A percentile compares a stretch with the other conserved stretches of the same genome.
phyloP scores from a whole-genome alignment of 2,329 filamentous ascomycete genomes.

The Passalora sequoiae region DNA sequence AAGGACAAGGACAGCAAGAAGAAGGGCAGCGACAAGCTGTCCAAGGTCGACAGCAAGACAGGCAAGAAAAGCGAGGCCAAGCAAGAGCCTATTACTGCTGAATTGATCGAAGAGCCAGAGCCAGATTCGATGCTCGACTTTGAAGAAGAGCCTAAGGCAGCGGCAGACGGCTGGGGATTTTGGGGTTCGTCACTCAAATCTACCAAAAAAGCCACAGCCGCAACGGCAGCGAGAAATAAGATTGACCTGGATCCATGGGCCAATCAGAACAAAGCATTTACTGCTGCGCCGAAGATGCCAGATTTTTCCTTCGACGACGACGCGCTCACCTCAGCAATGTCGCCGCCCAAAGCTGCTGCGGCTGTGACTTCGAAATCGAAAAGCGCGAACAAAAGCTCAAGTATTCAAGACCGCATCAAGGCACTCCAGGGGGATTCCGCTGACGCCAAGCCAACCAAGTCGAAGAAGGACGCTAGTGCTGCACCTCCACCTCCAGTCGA shows the following conservation, averaged over 20 bases:
- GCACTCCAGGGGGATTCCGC: conserved; percentile 37
- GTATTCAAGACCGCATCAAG: conserved; percentile 51
- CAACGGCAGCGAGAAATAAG: conserved; percentile 34
- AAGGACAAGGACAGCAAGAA: conserved; percentile 26
- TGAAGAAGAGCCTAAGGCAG: conserved; percentile 23
- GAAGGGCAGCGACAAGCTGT: conserved; percentile 23
- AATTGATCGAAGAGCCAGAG: conserved; percentile 19
- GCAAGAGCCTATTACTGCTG: conserved; percentile 25
- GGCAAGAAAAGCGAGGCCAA: conserved; percentile 33
- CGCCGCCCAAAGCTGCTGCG: conserved; percentile 41
- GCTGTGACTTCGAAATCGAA: conserved; percentile 41
- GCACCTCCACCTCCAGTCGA: conserved; percentile 35
- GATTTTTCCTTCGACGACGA: conserved; percentile 41
- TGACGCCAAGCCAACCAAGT: conserved; percentile 35
- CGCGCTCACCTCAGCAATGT: conserved; percentile 34
- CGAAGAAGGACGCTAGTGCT: conserved; percentile 17
- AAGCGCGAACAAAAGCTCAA: conserved; percentile 41
- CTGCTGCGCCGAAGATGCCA: conserved; percentile 38
- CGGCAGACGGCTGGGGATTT: conserved; percentile 38
- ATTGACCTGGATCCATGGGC: conserved; percentile 40
- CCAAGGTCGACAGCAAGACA: conserved; percentile 28
- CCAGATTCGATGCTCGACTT: conserved; percentile 12
- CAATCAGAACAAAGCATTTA: conserved; percentile 40
- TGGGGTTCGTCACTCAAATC: conserved; percentile 45
- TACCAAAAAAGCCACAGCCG: conserved; percentile 38